Evolutionary conservation across 306 rosid genomes (phyloP).

Genomic region (Astragalus glycyphyllos): DNA sequence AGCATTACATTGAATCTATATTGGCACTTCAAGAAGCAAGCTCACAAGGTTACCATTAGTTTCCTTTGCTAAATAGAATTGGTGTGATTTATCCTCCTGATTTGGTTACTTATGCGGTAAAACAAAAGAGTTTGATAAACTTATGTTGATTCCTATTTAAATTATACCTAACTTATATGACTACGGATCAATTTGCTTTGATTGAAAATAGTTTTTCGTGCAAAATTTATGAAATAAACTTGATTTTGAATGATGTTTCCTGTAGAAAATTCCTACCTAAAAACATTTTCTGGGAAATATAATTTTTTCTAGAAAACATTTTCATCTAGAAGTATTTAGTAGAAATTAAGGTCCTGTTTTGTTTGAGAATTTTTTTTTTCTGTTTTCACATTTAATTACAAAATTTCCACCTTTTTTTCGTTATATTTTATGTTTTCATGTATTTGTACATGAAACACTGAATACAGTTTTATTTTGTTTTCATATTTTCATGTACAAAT

Average conservation of each 20-base stretch:
- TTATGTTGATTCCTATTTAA: neutral
- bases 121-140: neutral
- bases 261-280: constrained; percentile 8
- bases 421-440: too few relatives aligned
- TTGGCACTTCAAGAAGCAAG: constrained; percentile 94
- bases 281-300: neutral
- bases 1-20: constrained; percentile 76
- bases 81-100: constrained; percentile 30
- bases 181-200: constrained; percentile 15
- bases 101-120: constrained; percentile 16
- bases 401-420: too few relatives aligned
- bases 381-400: too few relatives aligned
- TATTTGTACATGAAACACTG: too few relatives aligned
- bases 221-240: neutral
- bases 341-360: neutral
- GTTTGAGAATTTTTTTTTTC: neutral
- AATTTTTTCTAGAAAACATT: neutral
- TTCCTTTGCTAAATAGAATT: constrained; percentile 9
- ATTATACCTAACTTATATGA: constrained; percentile 12
- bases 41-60: constrained; percentile 59
- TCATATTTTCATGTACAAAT: too few relatives aligned
- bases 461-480: too few relatives aligned
- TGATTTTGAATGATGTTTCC: neutral
- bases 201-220: constrained; percentile 5
- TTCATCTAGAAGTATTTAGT: neutral